A percentile compares a stretch with the other conserved stretches of the same genome.
These are phyloP conservation scores for Aspergillus funiculosus DNA, from an alignment of 495 filamentous ascomycete genomes.

Conservation along the genomic window DNA sequence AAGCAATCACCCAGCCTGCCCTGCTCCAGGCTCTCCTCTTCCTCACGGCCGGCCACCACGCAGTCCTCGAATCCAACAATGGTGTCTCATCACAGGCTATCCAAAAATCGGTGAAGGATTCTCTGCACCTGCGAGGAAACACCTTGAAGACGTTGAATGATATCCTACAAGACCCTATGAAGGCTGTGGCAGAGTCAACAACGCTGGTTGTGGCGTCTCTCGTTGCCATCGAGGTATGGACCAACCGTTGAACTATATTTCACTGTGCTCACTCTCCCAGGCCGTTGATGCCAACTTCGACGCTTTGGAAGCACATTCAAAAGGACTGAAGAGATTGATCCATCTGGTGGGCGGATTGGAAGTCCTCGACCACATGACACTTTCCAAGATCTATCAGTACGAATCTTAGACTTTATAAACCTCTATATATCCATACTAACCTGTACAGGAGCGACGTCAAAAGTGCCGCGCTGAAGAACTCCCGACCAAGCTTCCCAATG, in stretches of 20 bases:
- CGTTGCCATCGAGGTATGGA: conserved; percentile 2
- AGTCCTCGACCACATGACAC: conserved; percentile 8
- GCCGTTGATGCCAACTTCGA: conserved; percentile 7
- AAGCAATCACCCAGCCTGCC: conserved; percentile 5
- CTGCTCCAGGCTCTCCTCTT: conserved; percentile 8
- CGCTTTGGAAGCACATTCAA: conserved; percentile 1
- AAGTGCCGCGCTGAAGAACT: conserved; percentile 8
- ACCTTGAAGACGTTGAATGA: conserved; percentile 3
- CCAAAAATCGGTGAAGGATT: conserved; percentile 1
- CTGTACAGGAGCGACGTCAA: conserved; percentile 4
- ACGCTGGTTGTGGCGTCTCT: conserved; percentile 5
- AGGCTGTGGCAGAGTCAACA: conserved; percentile 7
- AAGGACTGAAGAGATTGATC: neutral
- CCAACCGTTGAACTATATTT: neutral
- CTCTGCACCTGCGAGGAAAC: conserved; percentile 1
- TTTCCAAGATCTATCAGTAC: conserved; percentile 11
- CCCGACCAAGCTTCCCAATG: conserved; percentile 3
- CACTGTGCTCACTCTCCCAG: neutral
- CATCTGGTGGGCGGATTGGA: conserved; percentile 4
- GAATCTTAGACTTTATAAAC: neutral
- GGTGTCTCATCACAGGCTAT: conserved; percentile 1
- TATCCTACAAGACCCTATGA: conserved; percentile 4
- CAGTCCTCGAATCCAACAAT: conserved; percentile 3
- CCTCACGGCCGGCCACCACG: conserved; percentile 6
- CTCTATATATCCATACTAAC: neutral